These are phyloP conservation scores for Saksenaea oblongispora DNA, from an alignment of 371 early-diverging fungal genomes.

Conservation along the genomic window DNA sequence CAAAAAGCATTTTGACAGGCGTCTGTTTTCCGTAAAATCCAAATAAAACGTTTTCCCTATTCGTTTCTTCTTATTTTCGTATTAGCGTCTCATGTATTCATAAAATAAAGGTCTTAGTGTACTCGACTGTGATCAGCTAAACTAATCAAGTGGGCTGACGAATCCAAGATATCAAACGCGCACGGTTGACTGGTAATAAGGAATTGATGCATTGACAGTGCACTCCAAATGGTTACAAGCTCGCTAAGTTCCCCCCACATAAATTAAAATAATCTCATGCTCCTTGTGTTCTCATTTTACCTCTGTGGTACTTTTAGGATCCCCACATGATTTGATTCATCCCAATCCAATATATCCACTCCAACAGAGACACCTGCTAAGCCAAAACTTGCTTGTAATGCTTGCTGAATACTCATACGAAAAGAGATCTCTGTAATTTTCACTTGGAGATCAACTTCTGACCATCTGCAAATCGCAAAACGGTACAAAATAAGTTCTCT, in stretches of 20 bases:
- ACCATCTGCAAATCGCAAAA: constrained; percentile 25
- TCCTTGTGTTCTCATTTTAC: constrained; percentile 17
- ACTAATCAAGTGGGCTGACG: constrained; percentile 43
- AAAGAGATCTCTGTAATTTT: constrained; percentile 42
- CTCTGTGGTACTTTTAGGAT: constrained; percentile 44
- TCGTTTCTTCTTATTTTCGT: no score
- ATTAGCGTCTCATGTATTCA: no score
- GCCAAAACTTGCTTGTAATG: constrained; percentile 38
- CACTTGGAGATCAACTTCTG: constrained; percentile 26
- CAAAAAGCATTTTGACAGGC: background rate
- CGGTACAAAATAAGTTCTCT: background rate
- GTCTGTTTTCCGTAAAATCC: constrained; percentile 2
- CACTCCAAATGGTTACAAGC: constrained; percentile 41
- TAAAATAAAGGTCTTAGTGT: background rate
- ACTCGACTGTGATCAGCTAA: constrained; percentile 25
- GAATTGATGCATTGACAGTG: constrained; percentile 37
- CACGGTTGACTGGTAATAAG: constrained; percentile 28
- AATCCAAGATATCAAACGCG: constrained; percentile 31
- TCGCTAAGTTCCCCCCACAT: constrained; percentile 24
- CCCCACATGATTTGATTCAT: constrained; percentile 28
- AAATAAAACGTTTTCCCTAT: no score
- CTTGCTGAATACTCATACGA: constrained; percentile 50
- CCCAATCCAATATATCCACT: constrained; percentile 48
- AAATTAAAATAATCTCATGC: background rate
- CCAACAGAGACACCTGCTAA: constrained; percentile 34